Base-by-base conservation (phyloP, 2,329 filamentous ascomycete species). In the Parastagonospora avenae region DNA sequence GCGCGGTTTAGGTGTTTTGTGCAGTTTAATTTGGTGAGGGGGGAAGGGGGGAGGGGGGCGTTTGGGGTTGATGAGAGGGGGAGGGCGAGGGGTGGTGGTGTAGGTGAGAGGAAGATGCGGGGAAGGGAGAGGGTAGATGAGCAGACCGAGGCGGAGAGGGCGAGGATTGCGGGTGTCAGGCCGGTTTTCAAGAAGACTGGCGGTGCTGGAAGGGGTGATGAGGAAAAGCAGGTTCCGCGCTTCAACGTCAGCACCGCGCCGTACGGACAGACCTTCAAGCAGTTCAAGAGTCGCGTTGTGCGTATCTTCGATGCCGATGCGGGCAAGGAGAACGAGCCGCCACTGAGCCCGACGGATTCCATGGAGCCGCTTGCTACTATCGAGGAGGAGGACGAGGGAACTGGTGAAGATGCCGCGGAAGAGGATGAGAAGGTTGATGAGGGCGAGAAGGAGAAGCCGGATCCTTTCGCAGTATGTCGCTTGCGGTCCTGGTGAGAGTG, bases 401-500 rank as follows among this genome's bases (percentile, higher is more conserved):
- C 35, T n/a, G 29, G 3, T 2, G 24, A 24, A 10, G 24, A 24
- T 3, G 2, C 30, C 4, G 32, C 37, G 4, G 27, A 49, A 14
- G n/a, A n/a, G 7, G 29, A 33, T 29, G 14, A 42, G 40, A 14
- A 9, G 11, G 28, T 24, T 24, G 19, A 24, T 3, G 19, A 3
- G 19, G 19, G 19, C 19, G 19, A 24, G 19, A 5, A 42, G 30
- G 27, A 40, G 38, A 40, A 40, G 27, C 8, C 8, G 14, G 55
- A 58, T 32, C 52, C 50, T 12, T 56, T 58, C 46, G 54, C 58
- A 36, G 55, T 42, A 24, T 40, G 38, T 32, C 10, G 29, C 11
- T 6, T 15, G 8, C 31, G 12, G 33, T n/a, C 45, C 29, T 16
- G 4, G n/a, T 4, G 2, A 19, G 8, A 7, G 16, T 24, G 16